Evolutionary conservation across 108 stramenopile species (phyloP).

Genomic region (Chaetoceros tenuissimus): DNA sequence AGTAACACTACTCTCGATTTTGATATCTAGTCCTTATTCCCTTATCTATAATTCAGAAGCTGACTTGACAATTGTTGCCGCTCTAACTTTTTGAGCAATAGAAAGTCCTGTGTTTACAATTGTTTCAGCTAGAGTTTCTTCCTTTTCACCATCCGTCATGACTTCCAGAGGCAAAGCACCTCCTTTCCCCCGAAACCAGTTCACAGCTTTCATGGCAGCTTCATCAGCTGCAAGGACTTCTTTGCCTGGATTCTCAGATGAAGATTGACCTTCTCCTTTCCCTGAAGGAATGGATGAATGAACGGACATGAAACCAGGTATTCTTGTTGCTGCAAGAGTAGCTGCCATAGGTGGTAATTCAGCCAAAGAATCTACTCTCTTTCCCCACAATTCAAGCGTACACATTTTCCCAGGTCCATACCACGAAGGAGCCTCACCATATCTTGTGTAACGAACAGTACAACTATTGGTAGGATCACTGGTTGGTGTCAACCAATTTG

Average conservation of each 20-base stretch:
- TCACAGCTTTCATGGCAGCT: neutral
- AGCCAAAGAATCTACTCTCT: constrained; percentile 4
- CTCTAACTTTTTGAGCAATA: neutral
- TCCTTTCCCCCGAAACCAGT: neutral
- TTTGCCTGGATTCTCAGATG: neutral
- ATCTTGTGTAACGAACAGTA: constrained; percentile 59
- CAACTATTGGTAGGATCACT: constrained; percentile 6
- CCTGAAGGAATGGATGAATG: neutral
- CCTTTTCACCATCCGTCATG: neutral
- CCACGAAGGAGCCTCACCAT: constrained; percentile 80
- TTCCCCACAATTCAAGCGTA: constrained; percentile 57
- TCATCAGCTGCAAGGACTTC: neutral
- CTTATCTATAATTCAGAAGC: neutral
- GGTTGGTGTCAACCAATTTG: neutral
- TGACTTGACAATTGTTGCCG: neutral
- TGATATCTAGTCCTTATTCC: neutral
- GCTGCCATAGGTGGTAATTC: constrained; percentile 1
- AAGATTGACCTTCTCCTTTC: neutral
- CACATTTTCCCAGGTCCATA: constrained; percentile 69
- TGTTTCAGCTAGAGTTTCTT: neutral
- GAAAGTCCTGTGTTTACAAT: neutral
- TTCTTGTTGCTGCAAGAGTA: neutral
- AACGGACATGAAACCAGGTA: constrained; percentile 6
- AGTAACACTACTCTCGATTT: neutral
- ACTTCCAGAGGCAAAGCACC: neutral